Evolutionary conservation across 1,284 basidiomycete species (phyloP), one percentile per base, ranked within the genome.

Genomic region (Cutaneotrichosporon curvatum): DNA sequence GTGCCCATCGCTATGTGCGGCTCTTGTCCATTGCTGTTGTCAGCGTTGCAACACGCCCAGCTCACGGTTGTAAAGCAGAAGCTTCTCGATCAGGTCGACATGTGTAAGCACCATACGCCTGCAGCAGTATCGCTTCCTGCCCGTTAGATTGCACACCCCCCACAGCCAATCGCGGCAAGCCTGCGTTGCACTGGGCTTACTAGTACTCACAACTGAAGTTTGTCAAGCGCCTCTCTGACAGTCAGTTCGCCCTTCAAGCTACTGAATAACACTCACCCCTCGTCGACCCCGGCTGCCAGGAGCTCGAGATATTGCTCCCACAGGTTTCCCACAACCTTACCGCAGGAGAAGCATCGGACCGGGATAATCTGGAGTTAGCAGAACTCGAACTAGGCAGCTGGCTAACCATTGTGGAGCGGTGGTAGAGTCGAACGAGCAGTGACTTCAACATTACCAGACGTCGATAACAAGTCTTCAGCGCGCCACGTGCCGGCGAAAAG

Each of bases 51-150:
- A 1, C 0, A 50, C 43, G 25, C 28, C 16, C 19, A 33, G 81
- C 89, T 63, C 57, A 95, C 91, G 90, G 74, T 94, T 95, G 73
- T 95, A 96, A 63, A 94, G 88, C 21, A 96, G 75, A 16, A 95
- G 78, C 72, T 95, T 96, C 72, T 96, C 91, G 59, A 96, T 95
- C 51, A 96, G 77, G 73, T 96, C 92, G 52, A 72, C 68, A 68
- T 98, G 94, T 0, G 94, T 97, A 47, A 97, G 75, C 11, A 98
- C 88, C 94, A 98, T 98, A 45, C 94, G 80, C 39, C 94, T 79
- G 73, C 94, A 97, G 73, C 92, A 97, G 71, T 97, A 97, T 49
- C 94, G 77, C 71, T 89, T 92, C 47, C 25, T 28, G 25, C 25
- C 8, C 8, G 25, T 68, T 71, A 43, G 14, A 23, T 25, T 21